Conservation (phyloP, 495 filamentous ascomycete genomes). For the Glutinoglossum americanum region DNA sequence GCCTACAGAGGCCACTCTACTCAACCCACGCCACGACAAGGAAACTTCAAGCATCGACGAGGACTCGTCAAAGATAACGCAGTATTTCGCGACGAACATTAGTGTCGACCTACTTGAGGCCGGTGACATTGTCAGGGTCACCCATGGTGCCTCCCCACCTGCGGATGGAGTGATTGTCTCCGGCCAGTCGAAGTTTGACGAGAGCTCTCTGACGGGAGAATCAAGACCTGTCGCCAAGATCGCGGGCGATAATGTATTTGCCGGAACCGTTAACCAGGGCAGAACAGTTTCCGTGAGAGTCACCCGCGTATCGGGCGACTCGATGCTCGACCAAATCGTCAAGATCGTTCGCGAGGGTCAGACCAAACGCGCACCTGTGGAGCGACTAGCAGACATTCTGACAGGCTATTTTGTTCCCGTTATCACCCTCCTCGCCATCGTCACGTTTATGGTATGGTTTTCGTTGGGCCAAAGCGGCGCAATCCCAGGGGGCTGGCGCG, state of each 20-base stretch:
- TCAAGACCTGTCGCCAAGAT: conserved; percentile 53
- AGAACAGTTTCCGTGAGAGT: conserved; percentile 46
- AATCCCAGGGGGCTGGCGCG: conserved; percentile 45
- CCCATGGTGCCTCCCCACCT: conserved; percentile 65
- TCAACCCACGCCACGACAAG: conserved; percentile 17
- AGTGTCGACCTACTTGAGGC: conserved; percentile 59
- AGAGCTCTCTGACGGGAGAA: conserved; percentile 81
- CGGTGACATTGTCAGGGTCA: conserved; percentile 57
- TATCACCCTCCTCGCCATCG: conserved; percentile 58
- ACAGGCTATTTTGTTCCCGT: conserved; percentile 80
- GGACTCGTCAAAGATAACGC: not conserved
- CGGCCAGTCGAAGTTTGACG: conserved; percentile 56
- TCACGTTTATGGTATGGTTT: conserved; percentile 74
- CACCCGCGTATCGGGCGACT: conserved; percentile 48
- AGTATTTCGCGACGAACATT: conserved; percentile 22
- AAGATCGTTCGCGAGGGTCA: conserved; percentile 79
- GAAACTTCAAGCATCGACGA: conserved; percentile 8
- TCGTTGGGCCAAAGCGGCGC: conserved; percentile 44
- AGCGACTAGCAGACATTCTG: conserved; percentile 62
- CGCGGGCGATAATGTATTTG: conserved; percentile 50
- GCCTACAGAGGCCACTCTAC: conserved; percentile 55
- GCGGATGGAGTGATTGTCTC: conserved; percentile 52
- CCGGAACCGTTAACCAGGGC: conserved; percentile 72
- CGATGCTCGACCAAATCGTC: conserved; percentile 87
- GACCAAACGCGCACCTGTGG: conserved; percentile 66